These are phyloP conservation scores for Pochonia chlamydosporia DNA, from an alignment of 2,329 filamentous ascomycete species.

Conservation along the genomic window DNA sequence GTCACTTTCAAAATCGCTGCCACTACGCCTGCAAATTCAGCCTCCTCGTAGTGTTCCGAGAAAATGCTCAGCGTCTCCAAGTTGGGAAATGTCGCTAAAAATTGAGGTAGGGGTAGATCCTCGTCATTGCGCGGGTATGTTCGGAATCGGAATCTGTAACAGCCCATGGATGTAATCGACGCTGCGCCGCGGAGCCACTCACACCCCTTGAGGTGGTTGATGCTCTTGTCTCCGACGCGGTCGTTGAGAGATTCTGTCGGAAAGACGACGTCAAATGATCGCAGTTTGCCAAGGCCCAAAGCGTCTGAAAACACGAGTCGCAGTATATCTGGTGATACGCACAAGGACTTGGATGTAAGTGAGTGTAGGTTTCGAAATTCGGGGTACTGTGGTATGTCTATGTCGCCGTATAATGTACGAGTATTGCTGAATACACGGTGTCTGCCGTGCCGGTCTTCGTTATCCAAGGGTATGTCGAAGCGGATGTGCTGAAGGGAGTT, in stretches of 20 bases:
- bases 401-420: not conserved
- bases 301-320: slow-evolving; percentile 18
- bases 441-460: slow-evolving; percentile 11
- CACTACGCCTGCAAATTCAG: slow-evolving; percentile 23
- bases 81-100: slow-evolving; percentile 30
- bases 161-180: slow-evolving; percentile 26
- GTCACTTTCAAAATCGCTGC: slow-evolving; percentile 24
- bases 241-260: slow-evolving; percentile 19
- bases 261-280: slow-evolving; percentile 31
- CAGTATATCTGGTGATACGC: slow-evolving; percentile 18
- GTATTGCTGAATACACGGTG: slow-evolving; percentile 1
- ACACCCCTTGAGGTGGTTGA: slow-evolving; percentile 23
- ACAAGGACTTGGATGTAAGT: slow-evolving; percentile 20
- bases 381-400: slow-evolving; percentile 4
- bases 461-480: slow-evolving; percentile 22
- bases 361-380: slow-evolving; percentile 21
- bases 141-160: slow-evolving; percentile 29
- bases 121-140: slow-evolving; percentile 20
- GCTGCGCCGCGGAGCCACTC: slow-evolving; percentile 29
- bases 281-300: slow-evolving; percentile 21
- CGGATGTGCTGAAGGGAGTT: slow-evolving; percentile 23
- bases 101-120: slow-evolving; percentile 25
- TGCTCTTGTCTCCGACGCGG: slow-evolving; percentile 18
- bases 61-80: slow-evolving; percentile 30
- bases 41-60: slow-evolving; percentile 21